Evolutionary conservation across 2,329 filamentous ascomycete genomes (phyloP), one percentile per base, ranked within the genome.

Genomic region (Penicillium sclerotigenum): DNA sequence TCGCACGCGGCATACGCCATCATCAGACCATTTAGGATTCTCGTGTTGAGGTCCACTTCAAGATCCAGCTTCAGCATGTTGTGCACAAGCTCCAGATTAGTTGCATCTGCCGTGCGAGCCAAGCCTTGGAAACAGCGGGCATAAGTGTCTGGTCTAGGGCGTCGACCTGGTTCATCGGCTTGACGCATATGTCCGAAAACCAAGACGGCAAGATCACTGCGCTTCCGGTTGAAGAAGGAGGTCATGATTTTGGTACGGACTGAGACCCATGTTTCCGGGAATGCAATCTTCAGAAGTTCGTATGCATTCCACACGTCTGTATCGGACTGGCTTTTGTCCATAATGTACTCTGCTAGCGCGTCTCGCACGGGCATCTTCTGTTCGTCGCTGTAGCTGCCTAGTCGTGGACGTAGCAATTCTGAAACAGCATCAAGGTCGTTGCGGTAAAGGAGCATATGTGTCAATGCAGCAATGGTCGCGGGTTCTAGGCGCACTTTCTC

Each of bases 121-220:
- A 96, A 83, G 2, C 91, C 90, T 57, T 89, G 83, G 55, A 97
- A 87, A 59, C 87, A 92, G 33, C 81, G 77, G 4, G 90, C 82
- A 69, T 99, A 99, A 5, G 88, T 89, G 42, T 90, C 86, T 10
- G 83, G 74, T 3, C 80, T 87, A 0, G 94, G 91, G 0, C 88
- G 84, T 22, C 84, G 83, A 1, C 78, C 75, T 3, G 77, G 76
- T 55, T 87, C 83, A 24, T 82, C 80, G 61, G 91, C 87, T 48
- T 88, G 82, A n/a, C 91, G 88, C 92, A 97, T 97, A 71, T 97
- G 90, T 14, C 89, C 89, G 73, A 99, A 97, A 33, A 96, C 86
- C 59, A 91, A 82, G 45, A 85, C 86, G 3, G 90, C 92, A 82
- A 97, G 91, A 67, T 97, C 92, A 13, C 90, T 81, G 11, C 91